These are phyloP conservation scores for Sequoiadendron giganteum DNA, from an alignment of 75 land plant species.

Conservation along the genomic window DNA sequence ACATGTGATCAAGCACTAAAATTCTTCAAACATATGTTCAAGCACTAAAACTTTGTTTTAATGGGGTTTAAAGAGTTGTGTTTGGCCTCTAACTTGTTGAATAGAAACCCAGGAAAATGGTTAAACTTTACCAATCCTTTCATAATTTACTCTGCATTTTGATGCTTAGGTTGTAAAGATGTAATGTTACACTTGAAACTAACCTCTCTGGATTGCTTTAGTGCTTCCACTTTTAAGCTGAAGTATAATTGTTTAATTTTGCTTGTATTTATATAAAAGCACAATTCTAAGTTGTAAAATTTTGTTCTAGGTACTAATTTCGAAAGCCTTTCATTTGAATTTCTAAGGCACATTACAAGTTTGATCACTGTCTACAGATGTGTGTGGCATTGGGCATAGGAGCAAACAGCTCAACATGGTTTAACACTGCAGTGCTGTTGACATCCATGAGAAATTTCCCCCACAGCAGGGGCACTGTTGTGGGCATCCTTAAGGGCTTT, in stretches of 20 bases:
- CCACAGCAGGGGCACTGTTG: constrained; percentile 42
- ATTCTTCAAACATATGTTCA: no score
- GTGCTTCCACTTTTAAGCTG: background rate
- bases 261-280: background rate
- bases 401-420: constrained; percentile 48
- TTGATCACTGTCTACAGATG: constrained; percentile 27
- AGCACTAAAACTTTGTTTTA: no score
- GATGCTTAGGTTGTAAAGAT: background rate
- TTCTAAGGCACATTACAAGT: background rate
- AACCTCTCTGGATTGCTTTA: background rate
- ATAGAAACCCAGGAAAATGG: no score
- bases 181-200: background rate
- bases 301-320: background rate
- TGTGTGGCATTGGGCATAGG: constrained; percentile 26
- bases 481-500: constrained; percentile 43
- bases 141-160: no score
- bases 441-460: constrained; percentile 54
- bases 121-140: no score
- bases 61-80: no score
- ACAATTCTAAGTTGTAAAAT: background rate
- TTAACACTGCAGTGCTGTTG: constrained; percentile 43
- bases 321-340: background rate
- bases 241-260: background rate
- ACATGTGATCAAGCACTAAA: no score
- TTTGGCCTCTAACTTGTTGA: no score